Conservation (phyloP, 352 stramenopile species). For the Sclerospora graminicola region DNA sequence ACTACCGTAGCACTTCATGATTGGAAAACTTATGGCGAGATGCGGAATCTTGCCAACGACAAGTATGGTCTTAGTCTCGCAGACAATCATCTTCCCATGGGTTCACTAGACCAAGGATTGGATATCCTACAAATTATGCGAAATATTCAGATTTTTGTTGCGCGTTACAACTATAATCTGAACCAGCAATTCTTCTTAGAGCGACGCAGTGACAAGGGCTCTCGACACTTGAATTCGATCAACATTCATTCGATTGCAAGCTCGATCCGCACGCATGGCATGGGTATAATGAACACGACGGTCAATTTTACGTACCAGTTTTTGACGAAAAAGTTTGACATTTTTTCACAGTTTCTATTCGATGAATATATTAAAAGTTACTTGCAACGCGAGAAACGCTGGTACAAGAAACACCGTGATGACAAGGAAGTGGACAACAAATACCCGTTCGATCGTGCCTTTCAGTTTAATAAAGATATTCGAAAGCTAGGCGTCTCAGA, state of each 20-base stretch:
- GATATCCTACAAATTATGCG: constrained; percentile 94
- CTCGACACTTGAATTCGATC: constrained; percentile 89
- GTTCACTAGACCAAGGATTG: constrained; percentile 84
- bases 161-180: constrained; percentile 91
- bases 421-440: constrained; percentile 86
- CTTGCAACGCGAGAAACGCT: constrained; percentile 87
- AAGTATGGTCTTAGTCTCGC: constrained; percentile 87
- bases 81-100: constrained; percentile 91
- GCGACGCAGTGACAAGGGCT: constrained; percentile 82
- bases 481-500: constrained; percentile 80
- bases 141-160: constrained; percentile 90
- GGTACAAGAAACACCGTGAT: constrained; percentile 89
- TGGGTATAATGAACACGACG: constrained; percentile 92
- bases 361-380: constrained; percentile 93
- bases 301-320: constrained; percentile 96
- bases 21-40: constrained; percentile 92
- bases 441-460: constrained; percentile 88
- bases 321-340: constrained; percentile 86
- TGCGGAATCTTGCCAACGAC: constrained; percentile 88
- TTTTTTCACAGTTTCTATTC: constrained; percentile 89
- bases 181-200: constrained; percentile 95
- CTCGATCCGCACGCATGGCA: constrained; percentile 90
- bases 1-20: constrained; percentile 92
- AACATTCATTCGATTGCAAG: constrained; percentile 88
- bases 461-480: constrained; percentile 90